phyloP scores from a whole-genome alignment of 2,329 filamentous ascomycete species.

The Aspergillus felis region DNA sequence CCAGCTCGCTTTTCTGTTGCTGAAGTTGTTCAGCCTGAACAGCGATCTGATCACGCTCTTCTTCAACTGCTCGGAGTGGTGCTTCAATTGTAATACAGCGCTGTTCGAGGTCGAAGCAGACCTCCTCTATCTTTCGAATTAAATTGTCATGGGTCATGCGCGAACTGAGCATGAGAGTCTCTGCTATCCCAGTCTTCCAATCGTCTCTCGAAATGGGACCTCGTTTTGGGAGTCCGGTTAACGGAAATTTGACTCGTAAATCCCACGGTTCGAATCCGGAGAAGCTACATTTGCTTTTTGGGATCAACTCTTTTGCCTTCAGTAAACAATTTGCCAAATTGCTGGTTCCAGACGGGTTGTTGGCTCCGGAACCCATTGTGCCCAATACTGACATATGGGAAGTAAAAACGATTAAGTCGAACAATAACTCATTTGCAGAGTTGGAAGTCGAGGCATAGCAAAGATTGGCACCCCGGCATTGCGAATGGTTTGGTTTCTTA shows the following conservation, averaged over 20 bases:
- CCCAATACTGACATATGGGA: constrained; percentile 13
- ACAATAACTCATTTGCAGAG: constrained; percentile 23
- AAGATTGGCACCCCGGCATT: constrained; percentile 16
- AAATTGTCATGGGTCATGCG: constrained; percentile 46
- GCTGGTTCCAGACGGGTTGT: constrained; percentile 3
- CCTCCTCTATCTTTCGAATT: constrained; percentile 47
- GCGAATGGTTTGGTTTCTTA: constrained; percentile 3
- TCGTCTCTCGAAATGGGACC: constrained; percentile 33
- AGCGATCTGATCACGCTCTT: constrained; percentile 31
- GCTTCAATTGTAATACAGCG: constrained; percentile 54
- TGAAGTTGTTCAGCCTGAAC: constrained; percentile 35
- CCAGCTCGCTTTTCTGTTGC: constrained; percentile 33
- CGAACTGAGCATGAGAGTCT: constrained; percentile 42
- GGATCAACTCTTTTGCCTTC: constrained; percentile 9
- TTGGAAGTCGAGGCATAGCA: constrained; percentile 17
- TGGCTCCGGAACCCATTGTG: constrained; percentile 1
- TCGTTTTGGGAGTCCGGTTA: constrained; percentile 10
- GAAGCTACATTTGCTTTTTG: constrained; percentile 14
- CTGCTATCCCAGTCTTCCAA: constrained; percentile 48
- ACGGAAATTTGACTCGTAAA: constrained; percentile 7
- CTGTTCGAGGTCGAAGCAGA: constrained; percentile 54
- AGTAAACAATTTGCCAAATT: constrained; percentile 20
- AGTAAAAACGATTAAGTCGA: constrained; percentile 24
- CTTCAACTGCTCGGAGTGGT: constrained; percentile 45
- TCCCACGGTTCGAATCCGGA: constrained; percentile 7